A percentile compares a stretch with the other conserved stretches of the same genome.
These are phyloP conservation scores for Raffaelea ambrosiae DNA, from an alignment of 2,329 filamentous ascomycete species.

Conservation along the genomic window DNA sequence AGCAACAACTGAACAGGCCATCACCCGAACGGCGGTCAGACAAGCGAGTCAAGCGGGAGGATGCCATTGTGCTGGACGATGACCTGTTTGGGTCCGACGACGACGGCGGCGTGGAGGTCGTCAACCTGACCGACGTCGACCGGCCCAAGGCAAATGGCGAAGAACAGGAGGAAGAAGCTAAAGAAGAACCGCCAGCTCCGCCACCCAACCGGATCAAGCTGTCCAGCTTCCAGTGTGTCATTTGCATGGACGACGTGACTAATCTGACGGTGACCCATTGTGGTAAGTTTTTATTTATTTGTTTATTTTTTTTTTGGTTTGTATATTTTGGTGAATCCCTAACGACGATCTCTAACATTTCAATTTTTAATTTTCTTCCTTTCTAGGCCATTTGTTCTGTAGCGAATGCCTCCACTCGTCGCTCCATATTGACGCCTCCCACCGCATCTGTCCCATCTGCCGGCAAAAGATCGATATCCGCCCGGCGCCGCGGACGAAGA, in stretches of 20 bases:
- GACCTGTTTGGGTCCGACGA: conserved; percentile 9
- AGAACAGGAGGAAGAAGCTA: background rate
- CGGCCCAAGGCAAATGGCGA: background rate
- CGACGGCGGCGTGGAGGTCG: conserved; percentile 19
- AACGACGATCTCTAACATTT: background rate
- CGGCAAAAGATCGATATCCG: conserved; percentile 44
- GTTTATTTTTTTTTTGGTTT: no score
- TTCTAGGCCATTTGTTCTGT: conserved; percentile 56
- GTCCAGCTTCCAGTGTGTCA: conserved; percentile 53
- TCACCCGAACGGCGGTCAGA: background rate
- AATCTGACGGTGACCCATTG: conserved; percentile 56
- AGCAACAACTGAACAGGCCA: background rate
- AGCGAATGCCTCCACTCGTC: conserved; percentile 53
- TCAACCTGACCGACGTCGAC: conserved; percentile 26
- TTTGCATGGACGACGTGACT: conserved; percentile 56
- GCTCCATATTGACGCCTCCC: conserved; percentile 46
- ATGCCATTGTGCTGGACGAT: conserved; percentile 1
- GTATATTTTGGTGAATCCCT: no score
- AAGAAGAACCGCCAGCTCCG: background rate
- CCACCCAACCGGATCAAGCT: conserved; percentile 43
- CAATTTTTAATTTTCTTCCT: background rate
- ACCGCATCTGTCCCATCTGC: conserved; percentile 56
- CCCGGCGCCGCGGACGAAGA: conserved; percentile 29
- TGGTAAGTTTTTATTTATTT: conserved; percentile 37
- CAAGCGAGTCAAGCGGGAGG: conserved; percentile 1